Base-by-base conservation (phyloP, 1,284 basidiomycete species). In the Fomitiporia mediterranea region DNA sequence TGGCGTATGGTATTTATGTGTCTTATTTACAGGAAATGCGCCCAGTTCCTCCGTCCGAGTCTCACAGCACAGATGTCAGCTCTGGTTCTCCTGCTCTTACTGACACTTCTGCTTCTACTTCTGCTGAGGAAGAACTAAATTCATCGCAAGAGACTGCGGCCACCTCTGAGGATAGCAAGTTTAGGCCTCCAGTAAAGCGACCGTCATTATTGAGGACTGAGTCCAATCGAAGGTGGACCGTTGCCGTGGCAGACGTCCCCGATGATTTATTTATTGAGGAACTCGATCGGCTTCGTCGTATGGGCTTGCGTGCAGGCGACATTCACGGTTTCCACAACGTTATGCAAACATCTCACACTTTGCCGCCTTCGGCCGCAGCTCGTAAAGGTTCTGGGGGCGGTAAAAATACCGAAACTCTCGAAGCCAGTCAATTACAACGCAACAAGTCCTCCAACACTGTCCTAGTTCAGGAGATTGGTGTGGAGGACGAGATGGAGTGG, bases 401-500 rank as follows among this genome's bases (percentile, higher is more conserved):
- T 7, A 59, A 60, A 7, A 64, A 61, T 34, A 63, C 7, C 19
- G 46, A 49, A 17, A 35, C 25, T 17, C 8, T 15, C 15, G 37
- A 54, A 13, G 34, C 23, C 25, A 37, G 35, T 8, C 37, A 42
- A 7, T 8, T 15, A 11, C 51, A 25, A 23, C 9, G 19, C 6
- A n/a, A n/a, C 13, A 51, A 51, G 17, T 61, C 37, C 55, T 38
- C 51, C 17, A 50, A 32, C 15, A 34, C 49, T 35, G 38, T 48
- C 21, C 21, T 44, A 40, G 43, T 53, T 51, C 42, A 47, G 34
- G 57, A 37, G 27, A 40, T 35, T 25, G 51, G 27, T 38, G 42
- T 32, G 34, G 60, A 60, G 23, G 64, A 64, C 9, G 63, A 72
- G 47, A 67, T 69, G 50, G 68, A 74, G 11, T 85, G 83, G 83